Evolutionary conservation across 75 land plant genomes (phyloP), one percentile per base, ranked within the genome.

Genomic region (Adiantum capillusveneris): DNA sequence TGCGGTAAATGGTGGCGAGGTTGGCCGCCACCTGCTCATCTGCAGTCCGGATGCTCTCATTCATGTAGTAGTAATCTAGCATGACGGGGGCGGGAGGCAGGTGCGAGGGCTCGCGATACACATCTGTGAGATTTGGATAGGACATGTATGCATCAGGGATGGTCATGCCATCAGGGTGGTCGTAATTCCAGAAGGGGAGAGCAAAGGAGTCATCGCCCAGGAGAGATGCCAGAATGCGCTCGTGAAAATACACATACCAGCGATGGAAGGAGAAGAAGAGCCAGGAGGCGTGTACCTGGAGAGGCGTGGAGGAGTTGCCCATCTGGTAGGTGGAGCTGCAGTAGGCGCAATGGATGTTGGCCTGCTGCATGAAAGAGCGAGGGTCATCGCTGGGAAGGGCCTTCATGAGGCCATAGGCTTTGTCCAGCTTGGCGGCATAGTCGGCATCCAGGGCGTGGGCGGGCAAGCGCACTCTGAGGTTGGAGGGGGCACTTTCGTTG

Each of bases 151-250:
- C 25, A 29, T 46, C 43, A 29, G 89, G 89, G 13, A 85, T 52
- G 51, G 26, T 26, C 70, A 68, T 72, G 29, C 75, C 82, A 0
- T 11, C 53, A 9, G 75, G 74, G 6, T 13, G 18, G 50, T 86
- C 90, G 74, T 73, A 86, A 70, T 83, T 79, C 88, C 88, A 85
- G 69, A 58, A 85, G 1, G 85, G 85, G 29, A 85, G 63, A 9
- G 72, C 71, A 63, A 85, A 85, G 24, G 58, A 34, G 28, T 73
- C 75, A 59, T 85, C 89, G 36, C 48, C 70, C 36, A 85, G 57
- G 18, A 85, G 69, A 22, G 57, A 75, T 3, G 77, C 85, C 43
- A 82, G 62, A 45, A 85, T 85, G n/a, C 73, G 65, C 59, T 85
- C 88, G 67, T 61, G 58, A 64, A 85, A 85, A 72, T 81, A 75